Conservation (phyloP, 371 early-diverging fungal genomes). For the Syncephalastrum contaminatum region DNA sequence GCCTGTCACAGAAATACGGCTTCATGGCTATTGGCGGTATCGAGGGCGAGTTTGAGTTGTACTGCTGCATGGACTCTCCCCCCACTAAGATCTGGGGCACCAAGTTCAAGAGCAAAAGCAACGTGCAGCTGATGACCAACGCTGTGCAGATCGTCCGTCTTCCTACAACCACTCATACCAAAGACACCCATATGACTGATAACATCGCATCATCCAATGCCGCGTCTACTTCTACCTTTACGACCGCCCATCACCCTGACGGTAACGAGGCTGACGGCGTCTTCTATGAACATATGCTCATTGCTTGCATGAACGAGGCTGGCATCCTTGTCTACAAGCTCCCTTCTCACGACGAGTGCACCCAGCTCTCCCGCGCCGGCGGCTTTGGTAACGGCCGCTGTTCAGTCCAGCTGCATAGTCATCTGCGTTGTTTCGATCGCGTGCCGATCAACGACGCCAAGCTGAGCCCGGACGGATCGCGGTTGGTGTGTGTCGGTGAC, state of each 20-base stretch:
- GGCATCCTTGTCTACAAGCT: constrained; percentile 44
- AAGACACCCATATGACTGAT: background rate
- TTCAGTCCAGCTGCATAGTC: constrained; percentile 23
- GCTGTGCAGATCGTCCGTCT: constrained; percentile 56
- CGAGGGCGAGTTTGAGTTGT: constrained; percentile 47
- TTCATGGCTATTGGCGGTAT: constrained; percentile 56
- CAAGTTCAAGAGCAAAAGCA: constrained; percentile 34
- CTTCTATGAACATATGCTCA: constrained; percentile 24
- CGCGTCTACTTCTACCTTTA: too few relatives aligned
- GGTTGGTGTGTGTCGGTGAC: constrained; percentile 57
- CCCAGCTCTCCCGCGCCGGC: background rate
- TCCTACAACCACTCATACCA: background rate
- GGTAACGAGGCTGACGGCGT: constrained; percentile 2
- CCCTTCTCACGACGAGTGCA: constrained; percentile 36
- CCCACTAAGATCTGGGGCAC: constrained; percentile 42
- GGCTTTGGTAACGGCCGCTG: constrained; percentile 4
- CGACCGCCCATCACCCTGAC: too few relatives aligned
- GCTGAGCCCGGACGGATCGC: constrained; percentile 49
- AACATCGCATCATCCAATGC: too few relatives aligned
- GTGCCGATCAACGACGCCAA: constrained; percentile 57
- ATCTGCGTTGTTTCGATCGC: constrained; percentile 42
- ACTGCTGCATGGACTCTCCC: constrained; percentile 46
- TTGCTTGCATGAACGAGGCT: constrained; percentile 52
- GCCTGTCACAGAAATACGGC: constrained; percentile 54
- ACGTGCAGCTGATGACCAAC: constrained; percentile 51